Evolutionary conservation across 345 rosid genomes (phyloP), one percentile per base, ranked within the genome.

Genomic region (Populus davidiana): DNA sequence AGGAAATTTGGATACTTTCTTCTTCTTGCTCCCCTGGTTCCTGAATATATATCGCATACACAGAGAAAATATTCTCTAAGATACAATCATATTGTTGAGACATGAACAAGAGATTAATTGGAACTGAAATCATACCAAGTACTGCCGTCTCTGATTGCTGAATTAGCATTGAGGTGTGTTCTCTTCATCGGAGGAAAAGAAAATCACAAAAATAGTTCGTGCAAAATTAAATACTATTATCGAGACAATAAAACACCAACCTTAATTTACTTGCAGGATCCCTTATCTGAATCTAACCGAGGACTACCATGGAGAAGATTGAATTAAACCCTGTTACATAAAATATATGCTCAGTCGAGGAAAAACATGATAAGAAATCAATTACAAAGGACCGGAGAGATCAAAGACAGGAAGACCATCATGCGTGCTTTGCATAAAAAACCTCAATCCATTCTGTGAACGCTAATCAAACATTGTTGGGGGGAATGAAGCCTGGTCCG

Each of bases 401-500:
- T 49, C 20, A 49, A 49, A 49, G 54, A 49, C 20, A 49, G 5
- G 54, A 49, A 49, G 21, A 49, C 20, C 20, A 17, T 1, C 7
- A 49, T 0, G 54, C 20, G 5, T 49, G 2, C 20, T 49, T 49
- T 49, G 63, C 25, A n/a, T 59, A 9, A 4, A 59, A n/a, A 59
- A n/a, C n/a, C 29, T 59, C 2, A 9, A 3, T 23, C 25, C 63
- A 59, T 9, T 11, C 16, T 3, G 29, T 25, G 63, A 59, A 52
- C 20, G 59, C 9, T 68, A 49, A 80, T 61, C 43, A 74, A 78
- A 69, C 56, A 36, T 68, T 83, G 96, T 86, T 89, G 90, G 83
- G 93, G 93, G 98, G 96, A 91, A 93, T 91, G 96, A 90, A 89
- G 94, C 93, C 98, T 91, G 98, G 98, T 93, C 93, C 98, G 96